Evolutionary conservation across 1,139 yeast genomes (phyloP).

Genomic region (Geotrichum carabidarum): DNA sequence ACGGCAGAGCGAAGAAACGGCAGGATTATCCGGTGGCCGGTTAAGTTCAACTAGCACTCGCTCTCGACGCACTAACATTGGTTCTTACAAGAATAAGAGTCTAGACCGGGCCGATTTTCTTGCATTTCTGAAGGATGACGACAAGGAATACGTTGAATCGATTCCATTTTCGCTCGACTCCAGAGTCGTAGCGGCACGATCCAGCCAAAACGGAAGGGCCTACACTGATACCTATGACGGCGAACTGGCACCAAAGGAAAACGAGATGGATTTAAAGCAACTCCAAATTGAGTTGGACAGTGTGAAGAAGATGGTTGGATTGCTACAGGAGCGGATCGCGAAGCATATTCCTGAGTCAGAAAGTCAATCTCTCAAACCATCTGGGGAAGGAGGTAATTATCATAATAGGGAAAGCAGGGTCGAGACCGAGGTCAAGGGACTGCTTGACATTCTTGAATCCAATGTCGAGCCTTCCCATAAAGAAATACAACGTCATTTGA

Average conservation of each 20-base stretch:
- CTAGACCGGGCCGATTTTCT: neutral
- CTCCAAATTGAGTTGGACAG: constrained; percentile 11
- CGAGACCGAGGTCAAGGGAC: constrained; percentile 3
- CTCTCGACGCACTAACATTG: too few species aligned
- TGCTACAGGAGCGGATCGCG: constrained; percentile 8
- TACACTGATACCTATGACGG: neutral
- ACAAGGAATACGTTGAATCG: neutral
- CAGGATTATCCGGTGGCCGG: neutral
- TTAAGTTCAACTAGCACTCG: too few species aligned
- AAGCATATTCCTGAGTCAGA: neutral
- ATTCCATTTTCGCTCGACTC: constrained; percentile 6
- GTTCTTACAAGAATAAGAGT: neutral
- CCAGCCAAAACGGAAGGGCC: too few species aligned
- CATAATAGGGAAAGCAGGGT: neutral
- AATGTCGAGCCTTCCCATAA: neutral
- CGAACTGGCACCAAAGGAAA: neutral
- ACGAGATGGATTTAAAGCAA: neutral
- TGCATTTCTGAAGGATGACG: neutral
- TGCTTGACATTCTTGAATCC: constrained; percentile 4
- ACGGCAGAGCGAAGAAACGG: neutral
- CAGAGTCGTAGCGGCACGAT: neutral
- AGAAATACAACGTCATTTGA: constrained; percentile 5
- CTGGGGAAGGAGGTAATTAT: neutral
- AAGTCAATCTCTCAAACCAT: too few species aligned
- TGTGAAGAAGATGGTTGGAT: constrained; percentile 10